phyloP scores from a whole-genome alignment of 2,329 filamentous ascomycete genomes.

The Arthrobotrys iridis region DNA sequence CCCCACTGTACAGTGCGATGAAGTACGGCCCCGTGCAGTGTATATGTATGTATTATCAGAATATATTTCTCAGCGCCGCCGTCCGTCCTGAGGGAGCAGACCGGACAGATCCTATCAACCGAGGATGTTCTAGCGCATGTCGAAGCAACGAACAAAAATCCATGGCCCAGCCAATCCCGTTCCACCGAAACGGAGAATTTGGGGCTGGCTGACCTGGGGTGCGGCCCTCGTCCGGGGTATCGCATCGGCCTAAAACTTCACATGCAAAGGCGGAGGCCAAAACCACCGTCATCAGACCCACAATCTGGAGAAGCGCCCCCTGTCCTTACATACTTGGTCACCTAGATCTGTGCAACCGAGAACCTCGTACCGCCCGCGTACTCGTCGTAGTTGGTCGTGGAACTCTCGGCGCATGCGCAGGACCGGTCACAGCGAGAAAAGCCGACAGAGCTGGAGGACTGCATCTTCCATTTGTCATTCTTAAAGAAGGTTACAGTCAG shows the following conservation, averaged over 20 bases:
- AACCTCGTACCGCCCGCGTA: conserved; percentile 50
- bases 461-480: not conserved
- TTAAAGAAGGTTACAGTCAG: not conserved
- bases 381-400: no score
- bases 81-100: no score
- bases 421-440: not conserved
- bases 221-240: no score
- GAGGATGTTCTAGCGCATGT: conserved; percentile 9
- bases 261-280: conserved; percentile 22
- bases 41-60: no score
- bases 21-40: no score
- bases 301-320: not conserved
- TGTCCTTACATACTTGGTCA: not conserved
- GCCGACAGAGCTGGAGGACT: not conserved
- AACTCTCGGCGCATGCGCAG: conserved; percentile 34
- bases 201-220: no score
- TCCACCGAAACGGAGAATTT: conserved; percentile 27
- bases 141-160: no score
- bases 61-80: no score
- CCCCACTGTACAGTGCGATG: no score
- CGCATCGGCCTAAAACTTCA: conserved; percentile 32
- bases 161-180: conserved; percentile 38
- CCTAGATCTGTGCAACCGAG: conserved; percentile 36
- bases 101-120: conserved; percentile 8
- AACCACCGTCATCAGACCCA: conserved; percentile 40